phyloP scores from a whole-genome alignment of 768 basidiomycete genomes.

The Agaricus bisporus region DNA sequence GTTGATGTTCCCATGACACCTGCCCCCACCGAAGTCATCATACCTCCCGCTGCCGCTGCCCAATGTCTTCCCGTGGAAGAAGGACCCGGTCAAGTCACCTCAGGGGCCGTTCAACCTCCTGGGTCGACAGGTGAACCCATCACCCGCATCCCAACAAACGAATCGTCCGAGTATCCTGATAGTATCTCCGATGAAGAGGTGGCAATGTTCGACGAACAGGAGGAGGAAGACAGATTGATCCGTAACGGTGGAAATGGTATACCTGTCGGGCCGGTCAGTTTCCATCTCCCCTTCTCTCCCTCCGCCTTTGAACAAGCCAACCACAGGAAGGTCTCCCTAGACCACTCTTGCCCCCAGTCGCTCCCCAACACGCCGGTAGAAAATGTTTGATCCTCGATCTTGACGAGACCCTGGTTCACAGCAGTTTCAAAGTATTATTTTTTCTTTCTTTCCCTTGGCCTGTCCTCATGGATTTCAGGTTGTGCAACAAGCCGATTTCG shows the following conservation, averaged over 20 bases:
- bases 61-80: constrained; percentile 31
- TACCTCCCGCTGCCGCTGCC: constrained; percentile 38
- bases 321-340: constrained; percentile 77
- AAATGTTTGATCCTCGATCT: constrained; percentile 97
- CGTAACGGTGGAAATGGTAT: constrained; percentile 91
- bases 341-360: constrained; percentile 81
- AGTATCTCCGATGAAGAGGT: constrained; percentile 62
- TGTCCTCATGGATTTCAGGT: constrained; percentile 43
- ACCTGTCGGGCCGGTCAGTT: constrained; percentile 82
- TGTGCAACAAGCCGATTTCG: constrained; percentile 90
- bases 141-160: constrained; percentile 32
- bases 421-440: constrained; percentile 84
- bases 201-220: constrained; percentile 58
- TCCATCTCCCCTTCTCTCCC: neutral
- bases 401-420: constrained; percentile 95
- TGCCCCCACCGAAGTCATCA: constrained; percentile 26
- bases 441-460: neutral
- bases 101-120: constrained; percentile 87
- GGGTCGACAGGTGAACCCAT: constrained; percentile 64
- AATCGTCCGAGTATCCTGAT: constrained; percentile 49
- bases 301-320: neutral
- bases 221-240: constrained; percentile 88
- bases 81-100: constrained; percentile 86
- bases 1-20: constrained; percentile 25
- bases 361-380: constrained; percentile 76